Evolutionary conservation across 768 basidiomycete species (phyloP).

Genomic region (Mrakia blollopis): DNA sequence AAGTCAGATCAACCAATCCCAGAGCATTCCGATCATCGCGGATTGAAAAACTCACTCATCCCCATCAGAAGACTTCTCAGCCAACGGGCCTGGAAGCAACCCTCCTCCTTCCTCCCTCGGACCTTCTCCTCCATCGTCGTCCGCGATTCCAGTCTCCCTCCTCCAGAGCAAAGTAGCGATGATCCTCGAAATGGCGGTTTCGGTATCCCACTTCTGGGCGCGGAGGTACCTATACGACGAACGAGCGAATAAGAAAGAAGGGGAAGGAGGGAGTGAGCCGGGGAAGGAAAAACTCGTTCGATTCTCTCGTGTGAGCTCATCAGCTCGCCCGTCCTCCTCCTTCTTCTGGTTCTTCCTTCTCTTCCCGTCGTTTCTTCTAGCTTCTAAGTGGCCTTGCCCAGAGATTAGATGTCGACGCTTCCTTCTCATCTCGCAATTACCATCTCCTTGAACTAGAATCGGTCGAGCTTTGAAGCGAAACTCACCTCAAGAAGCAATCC

Average conservation of each 20-base stretch:
- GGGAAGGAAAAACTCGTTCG: not conserved
- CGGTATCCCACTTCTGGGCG: constrained; percentile 22
- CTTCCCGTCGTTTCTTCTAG: not conserved
- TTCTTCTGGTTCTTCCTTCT: not conserved
- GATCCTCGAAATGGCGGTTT: constrained; percentile 25
- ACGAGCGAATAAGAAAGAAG: not conserved
- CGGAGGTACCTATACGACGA: constrained; percentile 16
- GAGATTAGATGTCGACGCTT: too few relatives aligned
- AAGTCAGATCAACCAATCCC: not conserved
- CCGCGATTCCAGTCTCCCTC: constrained; percentile 26
- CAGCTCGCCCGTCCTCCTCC: not conserved
- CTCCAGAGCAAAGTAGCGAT: constrained; percentile 29
- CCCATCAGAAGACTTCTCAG: constrained; percentile 19
- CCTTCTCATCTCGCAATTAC: too few relatives aligned
- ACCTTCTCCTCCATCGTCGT: constrained; percentile 23
- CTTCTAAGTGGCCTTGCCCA: too few relatives aligned
- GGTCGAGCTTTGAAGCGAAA: too few relatives aligned
- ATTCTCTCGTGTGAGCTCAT: not conserved
- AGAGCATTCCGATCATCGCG: too few relatives aligned
- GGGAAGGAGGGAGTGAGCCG: not conserved
- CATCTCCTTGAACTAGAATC: too few relatives aligned
- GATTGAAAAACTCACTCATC: constrained; percentile 24
- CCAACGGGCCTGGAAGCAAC: constrained; percentile 14
- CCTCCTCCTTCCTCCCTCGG: constrained; percentile 9
- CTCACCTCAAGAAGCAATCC: constrained; percentile 5